Base-by-base conservation (phyloP, 2,329 filamentous ascomycete species). In the Cytospora paraplurivora region DNA sequence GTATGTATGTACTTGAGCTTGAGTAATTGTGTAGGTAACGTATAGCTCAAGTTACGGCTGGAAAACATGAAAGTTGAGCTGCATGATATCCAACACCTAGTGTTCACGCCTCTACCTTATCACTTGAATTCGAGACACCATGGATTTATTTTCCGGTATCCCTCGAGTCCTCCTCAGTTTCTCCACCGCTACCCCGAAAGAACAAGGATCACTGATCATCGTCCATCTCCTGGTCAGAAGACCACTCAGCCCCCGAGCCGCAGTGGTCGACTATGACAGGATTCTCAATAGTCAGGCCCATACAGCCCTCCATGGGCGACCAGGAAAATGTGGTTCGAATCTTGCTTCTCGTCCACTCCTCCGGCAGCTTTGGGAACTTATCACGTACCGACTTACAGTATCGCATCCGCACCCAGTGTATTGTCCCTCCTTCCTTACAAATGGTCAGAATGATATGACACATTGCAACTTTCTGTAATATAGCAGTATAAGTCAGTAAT, bases 281-380 rank as follows among this genome's bases (percentile, higher is more conserved):
- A 38, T 61, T 33, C 41, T 61, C 59, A 17, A 61, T 47, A 17
- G 7, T 27, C 15, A 55, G 19, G 13, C 59, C 51, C 32, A 49
- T n/a, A 17, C 59, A 61, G 10, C 51, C 51, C 37, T 55, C 41
- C 51, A 61, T 55, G 5, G 59, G 59, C 11, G 52, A 61, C 59
- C 59, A 61, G 19, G 37, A 10, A 11, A 61, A 49, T 17, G 21
- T 50, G 4, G 33, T 38, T 17, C 37, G 38, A 41, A 61, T 51
- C n/a, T 55, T 21, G 15, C n/a, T 38, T 8, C 37, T 49, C 8
- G n/a, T 44, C 51, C 59, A 50, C 7, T 11, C 35, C 3, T 27
- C 33, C 1, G 51, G 38, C 27, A 61, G 59, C 1, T 7, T 32
- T 10, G 41, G 33, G 10, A 38, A 61, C 0, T 21, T 55, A 15